Conservation (phyloP, 495 filamentous ascomycete genomes). For the Aspergillus saccharolyticus region DNA sequence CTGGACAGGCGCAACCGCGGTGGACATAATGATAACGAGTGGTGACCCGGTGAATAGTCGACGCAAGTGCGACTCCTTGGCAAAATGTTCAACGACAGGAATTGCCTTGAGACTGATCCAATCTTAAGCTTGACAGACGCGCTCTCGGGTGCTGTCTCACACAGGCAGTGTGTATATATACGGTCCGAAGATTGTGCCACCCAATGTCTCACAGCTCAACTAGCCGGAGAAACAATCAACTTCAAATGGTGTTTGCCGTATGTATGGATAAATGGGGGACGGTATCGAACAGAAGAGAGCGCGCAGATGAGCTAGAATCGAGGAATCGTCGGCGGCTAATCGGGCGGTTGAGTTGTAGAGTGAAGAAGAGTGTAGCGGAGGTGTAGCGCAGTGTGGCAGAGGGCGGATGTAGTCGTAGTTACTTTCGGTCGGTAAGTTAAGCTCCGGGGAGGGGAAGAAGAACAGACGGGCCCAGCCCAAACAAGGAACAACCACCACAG, state of each 20-base stretch:
- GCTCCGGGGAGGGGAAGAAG: conserved; percentile 1
- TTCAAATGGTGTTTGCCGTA: conserved; percentile 8
- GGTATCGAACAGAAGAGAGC: conserved; percentile 10
- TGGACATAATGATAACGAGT: conserved; percentile 40
- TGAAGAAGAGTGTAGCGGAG: no score
- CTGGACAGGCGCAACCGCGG: conserved; percentile 46
- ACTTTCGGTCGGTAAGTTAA: neutral
- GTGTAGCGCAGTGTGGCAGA: neutral
- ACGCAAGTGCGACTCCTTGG: neutral
- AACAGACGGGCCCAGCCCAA: conserved; percentile 1
- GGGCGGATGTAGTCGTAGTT: neutral
- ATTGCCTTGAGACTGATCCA: neutral
- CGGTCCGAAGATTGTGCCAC: conserved; percentile 10
- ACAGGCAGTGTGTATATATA: conserved; percentile 16
- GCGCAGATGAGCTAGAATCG: conserved; percentile 8
- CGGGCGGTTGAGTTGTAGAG: neutral
- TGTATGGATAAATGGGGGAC: neutral
- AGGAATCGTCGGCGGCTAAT: conserved; percentile 13
- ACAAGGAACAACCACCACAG: conserved; percentile 5
- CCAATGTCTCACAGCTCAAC: conserved; percentile 6
- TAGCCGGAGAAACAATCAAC: conserved; percentile 9
- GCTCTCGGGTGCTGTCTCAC: conserved; percentile 4
- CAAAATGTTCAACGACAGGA: conserved; percentile 1
- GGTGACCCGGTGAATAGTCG: neutral
- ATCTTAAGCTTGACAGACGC: conserved; percentile 6